phyloP scores from a whole-genome alignment of 2,329 filamentous ascomycete genomes.

The Cladosporium sp. region DNA sequence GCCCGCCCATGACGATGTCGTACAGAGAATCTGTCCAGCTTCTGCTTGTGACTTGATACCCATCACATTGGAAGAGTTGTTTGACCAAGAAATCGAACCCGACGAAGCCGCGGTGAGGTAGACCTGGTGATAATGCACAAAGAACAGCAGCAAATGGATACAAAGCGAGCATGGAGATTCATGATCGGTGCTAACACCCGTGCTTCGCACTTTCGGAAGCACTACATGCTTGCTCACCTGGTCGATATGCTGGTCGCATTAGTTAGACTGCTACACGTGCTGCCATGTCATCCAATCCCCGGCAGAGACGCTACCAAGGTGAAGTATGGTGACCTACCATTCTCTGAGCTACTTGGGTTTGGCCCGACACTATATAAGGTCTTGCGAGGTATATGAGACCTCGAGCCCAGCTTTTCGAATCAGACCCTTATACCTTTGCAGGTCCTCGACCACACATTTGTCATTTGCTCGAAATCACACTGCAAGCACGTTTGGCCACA shows the following conservation, averaged over 20 bases:
- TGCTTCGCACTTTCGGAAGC: background rate
- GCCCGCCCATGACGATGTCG: background rate
- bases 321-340: background rate
- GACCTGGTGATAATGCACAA: background rate
- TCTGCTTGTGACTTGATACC: background rate
- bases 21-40: background rate
- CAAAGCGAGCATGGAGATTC: background rate
- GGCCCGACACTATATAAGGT: background rate
- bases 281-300: background rate
- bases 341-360: background rate
- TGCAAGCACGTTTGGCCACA: background rate
- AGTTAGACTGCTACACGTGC: background rate
- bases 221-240: background rate
- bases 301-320: background rate
- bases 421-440: background rate
- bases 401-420: constrained; percentile 52
- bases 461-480: background rate
- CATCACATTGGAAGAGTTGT: background rate
- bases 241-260: background rate
- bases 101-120: background rate
- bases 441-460: background rate
- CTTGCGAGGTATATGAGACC: background rate
- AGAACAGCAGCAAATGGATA: background rate
- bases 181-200: background rate
- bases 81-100: background rate